Evolutionary conservation across 2,329 filamentous ascomycete genomes (phyloP), one percentile per base, ranked within the genome.

Genomic region (Aspergillus jensenii): DNA sequence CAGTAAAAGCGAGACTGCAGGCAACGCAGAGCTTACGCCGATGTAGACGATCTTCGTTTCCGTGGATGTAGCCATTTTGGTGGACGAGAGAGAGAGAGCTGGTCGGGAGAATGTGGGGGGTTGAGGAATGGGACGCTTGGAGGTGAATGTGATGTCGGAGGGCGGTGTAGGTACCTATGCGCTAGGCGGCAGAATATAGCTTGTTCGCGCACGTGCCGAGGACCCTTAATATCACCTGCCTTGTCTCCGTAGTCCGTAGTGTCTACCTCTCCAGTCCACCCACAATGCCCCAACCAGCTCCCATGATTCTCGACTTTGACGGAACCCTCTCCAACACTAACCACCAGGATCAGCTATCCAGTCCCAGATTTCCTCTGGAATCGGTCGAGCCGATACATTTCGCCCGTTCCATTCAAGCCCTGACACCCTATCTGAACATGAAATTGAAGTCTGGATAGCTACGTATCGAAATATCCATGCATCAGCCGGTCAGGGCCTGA

Each of bases 391-490:
- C 12, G 55, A 59, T 35, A 60, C 58, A 27, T 62, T 64, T 44
- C 55, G 58, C 27, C 27, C 53, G 8, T 56, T 61, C 4, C 60
- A 62, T 31, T 52, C 58, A 0, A 35, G 46, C 15, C 33, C 23
- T 21, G 8, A 53, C 6, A 15, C 31, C 12, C 33, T 37, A 61
- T 63, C 48, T 44, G 59, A 35, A 56, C 66, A 23, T 14, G 52
- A 49, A 3, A 6, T 25, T 19, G 12, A 11, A n/a, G 7, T 14
- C 17, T 69, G 67, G 64, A 55, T 62, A 8, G 31, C 46, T 3
- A 65, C 52, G 37, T 68, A 67, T 46, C 64, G 65, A 14, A 33
- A 48, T 12, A 52, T 69, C 4, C 67, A 69, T 35, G 60, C 60
- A 1, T 52, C 27, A 1, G 59, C 67, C 25, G 64, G 67, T 2